Evolutionary conservation across 2,329 filamentous ascomycete genomes (phyloP).

Genomic region (Nothomitra cinnamomea): DNA sequence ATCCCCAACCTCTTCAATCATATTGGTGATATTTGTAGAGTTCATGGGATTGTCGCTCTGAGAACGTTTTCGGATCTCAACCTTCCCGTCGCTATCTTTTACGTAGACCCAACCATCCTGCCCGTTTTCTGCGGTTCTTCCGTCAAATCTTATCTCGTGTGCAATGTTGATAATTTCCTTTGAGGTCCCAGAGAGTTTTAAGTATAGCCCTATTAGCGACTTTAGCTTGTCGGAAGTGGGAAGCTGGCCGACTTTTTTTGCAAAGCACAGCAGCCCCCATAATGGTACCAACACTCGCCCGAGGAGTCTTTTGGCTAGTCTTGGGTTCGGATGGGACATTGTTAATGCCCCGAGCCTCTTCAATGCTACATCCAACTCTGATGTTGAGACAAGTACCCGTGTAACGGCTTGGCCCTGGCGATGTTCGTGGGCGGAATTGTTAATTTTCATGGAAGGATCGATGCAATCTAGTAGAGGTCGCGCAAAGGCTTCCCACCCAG

Average conservation of each 20-base stretch:
- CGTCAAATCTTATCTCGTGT: constrained; percentile 38
- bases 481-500: constrained; percentile 45
- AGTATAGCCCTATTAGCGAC: constrained; percentile 36
- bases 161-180: constrained; percentile 34
- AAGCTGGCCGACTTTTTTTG: constrained; percentile 17
- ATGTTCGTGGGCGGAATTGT: constrained; percentile 20
- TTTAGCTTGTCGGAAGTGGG: constrained; percentile 30
- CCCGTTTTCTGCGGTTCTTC: constrained; percentile 17
- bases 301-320: constrained; percentile 44
- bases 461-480: constrained; percentile 38
- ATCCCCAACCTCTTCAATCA: constrained; percentile 20
- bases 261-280: constrained; percentile 44
- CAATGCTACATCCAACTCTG: constrained; percentile 33
- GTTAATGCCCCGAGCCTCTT: constrained; percentile 38
- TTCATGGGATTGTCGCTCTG: background rate
- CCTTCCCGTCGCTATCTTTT: constrained; percentile 25
- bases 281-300: constrained; percentile 41
- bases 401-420: constrained; percentile 17
- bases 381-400: constrained; percentile 18
- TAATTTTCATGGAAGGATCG: constrained; percentile 21
- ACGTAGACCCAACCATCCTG: constrained; percentile 35
- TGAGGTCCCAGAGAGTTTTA: constrained; percentile 37
- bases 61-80: constrained; percentile 30
- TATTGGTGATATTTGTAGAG: constrained; percentile 4
- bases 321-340: constrained; percentile 48